phyloP scores from a whole-genome alignment of 768 basidiomycete species.

The Trametes meyenii region DNA sequence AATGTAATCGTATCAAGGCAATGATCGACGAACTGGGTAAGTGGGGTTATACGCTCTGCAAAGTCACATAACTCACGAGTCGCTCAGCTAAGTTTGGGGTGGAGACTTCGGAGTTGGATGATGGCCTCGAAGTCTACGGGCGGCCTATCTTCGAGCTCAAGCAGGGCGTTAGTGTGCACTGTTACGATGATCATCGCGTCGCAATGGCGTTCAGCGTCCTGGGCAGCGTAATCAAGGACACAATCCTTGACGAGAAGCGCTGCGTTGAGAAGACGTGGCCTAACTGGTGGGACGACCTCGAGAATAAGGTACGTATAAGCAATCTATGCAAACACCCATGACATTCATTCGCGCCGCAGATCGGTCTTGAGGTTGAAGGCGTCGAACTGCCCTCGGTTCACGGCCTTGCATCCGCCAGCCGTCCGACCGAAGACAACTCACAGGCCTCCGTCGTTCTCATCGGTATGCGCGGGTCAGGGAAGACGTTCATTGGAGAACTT shows the following conservation, averaged over 20 bases:
- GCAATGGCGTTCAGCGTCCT: slow-evolving; percentile 98
- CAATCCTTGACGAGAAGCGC: slow-evolving; percentile 90
- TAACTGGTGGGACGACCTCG: slow-evolving; percentile 99
- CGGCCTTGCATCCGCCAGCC: slow-evolving; percentile 48
- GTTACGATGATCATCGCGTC: slow-evolving; percentile 98
- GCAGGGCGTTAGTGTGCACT: slow-evolving; percentile 81
- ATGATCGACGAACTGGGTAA: slow-evolving; percentile 95
- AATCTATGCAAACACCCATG: background rate
- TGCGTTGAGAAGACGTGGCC: slow-evolving; percentile 99
- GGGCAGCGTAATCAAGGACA: slow-evolving; percentile 69
- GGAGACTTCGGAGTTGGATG: slow-evolving; percentile 87
- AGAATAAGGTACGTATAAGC: slow-evolving; percentile 74
- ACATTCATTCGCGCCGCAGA: slow-evolving; percentile 48
- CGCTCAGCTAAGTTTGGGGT: slow-evolving; percentile 89
- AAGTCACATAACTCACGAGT: background rate
- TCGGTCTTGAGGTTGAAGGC: slow-evolving; percentile 86
- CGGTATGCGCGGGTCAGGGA: slow-evolving; percentile 97
- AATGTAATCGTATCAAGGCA: slow-evolving; percentile 94
- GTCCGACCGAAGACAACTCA: slow-evolving; percentile 34
- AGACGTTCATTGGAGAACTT: slow-evolving; percentile 83
- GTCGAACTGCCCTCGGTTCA: slow-evolving; percentile 62
- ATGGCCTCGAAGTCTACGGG: slow-evolving; percentile 90
- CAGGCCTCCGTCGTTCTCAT: slow-evolving; percentile 74
- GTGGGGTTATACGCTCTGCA: slow-evolving; percentile 20
- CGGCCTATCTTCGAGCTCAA: slow-evolving; percentile 64